Percentiles rank a stretch among this genome's conserved stretches.
phyloP scores from a whole-genome alignment of 1,284 basidiomycete species.

The Trametes hirsuta region DNA sequence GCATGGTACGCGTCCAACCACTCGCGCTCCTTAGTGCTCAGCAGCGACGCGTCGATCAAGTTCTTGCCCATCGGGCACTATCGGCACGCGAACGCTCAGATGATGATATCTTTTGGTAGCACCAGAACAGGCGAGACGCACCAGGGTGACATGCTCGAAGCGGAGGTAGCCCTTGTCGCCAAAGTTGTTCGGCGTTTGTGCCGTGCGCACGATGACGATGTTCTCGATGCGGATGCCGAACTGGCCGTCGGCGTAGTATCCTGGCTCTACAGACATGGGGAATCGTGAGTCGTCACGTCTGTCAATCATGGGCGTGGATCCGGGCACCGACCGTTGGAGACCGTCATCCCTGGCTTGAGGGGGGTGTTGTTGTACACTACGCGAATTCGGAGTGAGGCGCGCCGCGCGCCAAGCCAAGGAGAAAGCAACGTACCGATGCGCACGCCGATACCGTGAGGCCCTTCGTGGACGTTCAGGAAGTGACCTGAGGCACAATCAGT shows the following conservation, averaged over 20 bases:
- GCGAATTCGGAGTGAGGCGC: neutral
- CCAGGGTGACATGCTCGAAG: conserved; percentile 88
- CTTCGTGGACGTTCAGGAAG: conserved; percentile 92
- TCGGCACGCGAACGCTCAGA: neutral
- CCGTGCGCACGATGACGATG: conserved; percentile 77
- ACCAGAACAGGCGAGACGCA: conserved; percentile 28
- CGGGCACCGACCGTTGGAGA: conserved; percentile 71
- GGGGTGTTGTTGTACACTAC: conserved; percentile 69
- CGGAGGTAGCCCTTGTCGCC: conserved; percentile 82
- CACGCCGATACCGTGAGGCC: conserved; percentile 87
- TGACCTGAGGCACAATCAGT: conserved; percentile 47
- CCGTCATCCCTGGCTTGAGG: conserved; percentile 84
- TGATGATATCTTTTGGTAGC: too few relatives aligned
- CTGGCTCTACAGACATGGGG: conserved; percentile 64
- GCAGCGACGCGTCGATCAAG: conserved; percentile 69
- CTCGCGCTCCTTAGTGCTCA: conserved; percentile 67
- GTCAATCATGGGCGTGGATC: neutral
- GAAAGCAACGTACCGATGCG: conserved; percentile 57
- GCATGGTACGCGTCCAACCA: conserved; percentile 92
- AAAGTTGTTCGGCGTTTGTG: conserved; percentile 82
- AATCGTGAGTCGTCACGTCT: neutral
- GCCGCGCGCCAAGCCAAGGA: neutral
- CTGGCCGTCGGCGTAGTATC: conserved; percentile 90
- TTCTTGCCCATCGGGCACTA: conserved; percentile 90
- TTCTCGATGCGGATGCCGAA: conserved; percentile 96